Base-by-base conservation (phyloP, 1,284 basidiomycete species). In the Ceratobasidium papillatum region DNA sequence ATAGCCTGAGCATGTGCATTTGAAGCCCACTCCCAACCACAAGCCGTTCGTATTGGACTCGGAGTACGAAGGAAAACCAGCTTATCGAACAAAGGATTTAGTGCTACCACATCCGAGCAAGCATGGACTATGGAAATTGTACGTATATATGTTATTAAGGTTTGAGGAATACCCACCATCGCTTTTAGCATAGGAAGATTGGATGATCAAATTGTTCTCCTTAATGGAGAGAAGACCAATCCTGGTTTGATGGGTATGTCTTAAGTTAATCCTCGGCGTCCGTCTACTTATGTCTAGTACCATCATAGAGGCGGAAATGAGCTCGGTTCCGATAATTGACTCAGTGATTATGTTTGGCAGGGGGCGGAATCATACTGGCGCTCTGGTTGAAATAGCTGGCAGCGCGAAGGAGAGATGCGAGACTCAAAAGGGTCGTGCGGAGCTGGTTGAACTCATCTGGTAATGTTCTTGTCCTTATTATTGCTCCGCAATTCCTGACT, bases 291-390 rank as follows among this genome's bases (percentile, higher is more conserved):
- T 17, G 17, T 45, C 51, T 36, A 27, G 12, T 25, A 25, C 36
- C 38, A 32, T n/a, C 14, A 3, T 58, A 78, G 78, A 79, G 74
- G 58, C n/a, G 34, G 76, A 77, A n/a, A 77, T 85, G 41, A 80
- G 80, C 49, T 80, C 81, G 43, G 79, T 84, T 76, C 79, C 84
- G 2, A 74, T 79, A 51, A 78, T 87, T n/a, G 74, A 77, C 25
- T 59, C 77, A 58, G 79, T 79, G 8, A 74, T 85, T 34, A 81
- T 84, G 79, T 81, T 87, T 75, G 86, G 86, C 0, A 78, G 84
- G 0, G 84, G 84, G 7, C 79, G 81, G n/a, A 83, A 84, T 76
- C 83, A 85, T 61, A 81, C 81, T 14, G 86, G 85, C 0, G 80
- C 86, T 12, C 76, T 86, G 14, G 77, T 87, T 12, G 82, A 86